Percentiles rank a stretch among this genome's conserved stretches.
These are phyloP conservation scores for Blepharisma undulans DNA, from an alignment of 169 alveolate species.

Conservation along the genomic window DNA sequence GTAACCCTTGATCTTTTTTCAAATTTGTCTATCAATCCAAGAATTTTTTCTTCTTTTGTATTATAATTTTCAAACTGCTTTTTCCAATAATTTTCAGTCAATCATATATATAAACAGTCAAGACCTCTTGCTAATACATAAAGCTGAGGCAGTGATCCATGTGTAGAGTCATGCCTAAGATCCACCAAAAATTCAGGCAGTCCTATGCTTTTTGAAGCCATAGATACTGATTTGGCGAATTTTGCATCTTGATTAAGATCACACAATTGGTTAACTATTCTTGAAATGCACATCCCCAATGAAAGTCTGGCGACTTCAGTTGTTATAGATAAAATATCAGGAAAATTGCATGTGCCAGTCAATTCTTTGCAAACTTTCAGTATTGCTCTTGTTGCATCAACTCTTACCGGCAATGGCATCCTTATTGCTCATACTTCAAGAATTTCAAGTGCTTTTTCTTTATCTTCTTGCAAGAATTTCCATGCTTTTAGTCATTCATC, in stretches of 20 bases:
- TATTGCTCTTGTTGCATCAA: neutral
- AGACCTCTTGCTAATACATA: neutral
- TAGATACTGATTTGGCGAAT: neutral
- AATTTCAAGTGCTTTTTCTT: conserved; percentile 1
- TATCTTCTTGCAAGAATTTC: neutral
- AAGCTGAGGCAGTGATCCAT: neutral
- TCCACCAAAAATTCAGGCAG: conserved; percentile 11
- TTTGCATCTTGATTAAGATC: neutral
- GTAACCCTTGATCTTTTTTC: neutral
- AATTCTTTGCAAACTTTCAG: neutral
- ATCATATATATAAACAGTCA: neutral
- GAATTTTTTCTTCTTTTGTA: neutral
- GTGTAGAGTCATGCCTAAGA: conserved; percentile 12
- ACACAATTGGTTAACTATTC: neutral
- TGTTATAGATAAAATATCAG: neutral
- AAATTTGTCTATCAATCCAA: neutral
- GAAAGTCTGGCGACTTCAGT: neutral
- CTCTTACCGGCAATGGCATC: neutral
- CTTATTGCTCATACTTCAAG: neutral
- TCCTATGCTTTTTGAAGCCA: neutral
- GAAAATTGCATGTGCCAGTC: neutral
- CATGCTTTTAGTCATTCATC: neutral
- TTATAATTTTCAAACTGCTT: neutral
- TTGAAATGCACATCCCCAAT: neutral
- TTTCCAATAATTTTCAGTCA: conserved; percentile 3